A percentile compares a stretch with the other conserved stretches of the same genome.
These are phyloP conservation scores for Trichoderma semiorbis DNA, from an alignment of 2,329 filamentous ascomycete species.

Conservation along the genomic window DNA sequence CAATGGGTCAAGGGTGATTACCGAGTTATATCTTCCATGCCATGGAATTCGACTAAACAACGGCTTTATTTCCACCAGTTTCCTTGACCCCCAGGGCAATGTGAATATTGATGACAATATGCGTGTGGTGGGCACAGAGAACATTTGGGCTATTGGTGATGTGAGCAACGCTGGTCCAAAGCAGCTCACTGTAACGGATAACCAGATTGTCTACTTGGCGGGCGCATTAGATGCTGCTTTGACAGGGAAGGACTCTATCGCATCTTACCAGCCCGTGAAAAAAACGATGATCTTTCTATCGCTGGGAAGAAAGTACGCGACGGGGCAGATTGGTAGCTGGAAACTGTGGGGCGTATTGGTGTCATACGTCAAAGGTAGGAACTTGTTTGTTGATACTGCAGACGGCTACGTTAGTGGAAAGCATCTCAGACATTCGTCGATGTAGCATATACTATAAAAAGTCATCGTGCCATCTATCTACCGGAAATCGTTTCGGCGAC, in stretches of 20 bases:
- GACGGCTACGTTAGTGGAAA: neutral
- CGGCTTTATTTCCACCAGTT: neutral
- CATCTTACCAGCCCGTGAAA: neutral
- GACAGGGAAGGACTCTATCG: neutral
- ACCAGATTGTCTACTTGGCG: neutral
- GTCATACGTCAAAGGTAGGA: neutral
- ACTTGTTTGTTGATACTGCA: neutral
- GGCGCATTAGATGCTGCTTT: neutral
- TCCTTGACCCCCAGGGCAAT: neutral
- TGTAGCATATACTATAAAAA: neutral
- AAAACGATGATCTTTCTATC: neutral
- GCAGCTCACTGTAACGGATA: neutral
- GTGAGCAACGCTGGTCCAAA: neutral
- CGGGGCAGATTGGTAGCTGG: neutral
- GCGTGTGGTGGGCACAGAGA: neutral
- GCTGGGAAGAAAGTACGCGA: neutral
- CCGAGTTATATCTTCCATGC: neutral
- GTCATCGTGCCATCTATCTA: neutral
- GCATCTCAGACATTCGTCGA: neutral
- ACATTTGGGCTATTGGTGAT: neutral
- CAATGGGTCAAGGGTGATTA: neutral
- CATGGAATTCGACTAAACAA: neutral
- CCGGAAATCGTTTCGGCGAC: neutral
- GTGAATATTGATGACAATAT: neutral
- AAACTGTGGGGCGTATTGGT: neutral